Base-by-base conservation (phyloP, 257 asterid genomes). In the Galeopsis tetrahit region DNA sequence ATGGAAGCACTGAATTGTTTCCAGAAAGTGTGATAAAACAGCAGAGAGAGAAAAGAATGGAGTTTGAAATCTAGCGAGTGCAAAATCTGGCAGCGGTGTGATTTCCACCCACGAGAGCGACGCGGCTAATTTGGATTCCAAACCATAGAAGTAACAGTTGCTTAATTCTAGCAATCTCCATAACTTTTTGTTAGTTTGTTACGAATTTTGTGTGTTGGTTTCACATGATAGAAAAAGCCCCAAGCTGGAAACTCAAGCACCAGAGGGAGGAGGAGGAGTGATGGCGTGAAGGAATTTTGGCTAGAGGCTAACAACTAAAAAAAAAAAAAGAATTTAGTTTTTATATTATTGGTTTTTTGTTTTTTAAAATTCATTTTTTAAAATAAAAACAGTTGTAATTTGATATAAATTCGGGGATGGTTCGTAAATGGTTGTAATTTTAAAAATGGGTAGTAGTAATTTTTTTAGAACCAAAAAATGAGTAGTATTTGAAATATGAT, bases 31-130 rank as follows among this genome's bases (percentile, higher is more conserved):
- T 21, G 28, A 21, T 21, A 21, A 21, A 21, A 21, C 28, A 21
- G 28, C 28, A 21, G 34, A 46, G 69, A 42, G 77, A 51, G 42
- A 46, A 77, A 44, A 63, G 8, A 17, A 77, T 11, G 10, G 44
- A 13, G 73, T 35, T 4, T 4, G 13, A n/a, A 34, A 10, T 53
- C 70, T 90, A 90, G 84, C 96, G 97, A 73, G 89, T 75, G 83
- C 96, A 90, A 73, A 90, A 90, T 76, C 96, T 82, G 65, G 97
- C 72, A 55, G 96, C 92, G 80, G 97, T 88, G 85, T 88, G 97
- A 55, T 90, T 90, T 56, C 90, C 96, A 85, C 97, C 97, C 83
- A 88, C 85, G 70, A 91, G 92, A 77, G 87, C 89, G 36, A 84
- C 80, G 65, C 90, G 91, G 48, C 3, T 78, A 56, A 52, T 81